Evolutionary conservation across 208 protist species (phyloP), one percentile per base, ranked within the genome.

Genomic region (Trypanosoma brucei): DNA sequence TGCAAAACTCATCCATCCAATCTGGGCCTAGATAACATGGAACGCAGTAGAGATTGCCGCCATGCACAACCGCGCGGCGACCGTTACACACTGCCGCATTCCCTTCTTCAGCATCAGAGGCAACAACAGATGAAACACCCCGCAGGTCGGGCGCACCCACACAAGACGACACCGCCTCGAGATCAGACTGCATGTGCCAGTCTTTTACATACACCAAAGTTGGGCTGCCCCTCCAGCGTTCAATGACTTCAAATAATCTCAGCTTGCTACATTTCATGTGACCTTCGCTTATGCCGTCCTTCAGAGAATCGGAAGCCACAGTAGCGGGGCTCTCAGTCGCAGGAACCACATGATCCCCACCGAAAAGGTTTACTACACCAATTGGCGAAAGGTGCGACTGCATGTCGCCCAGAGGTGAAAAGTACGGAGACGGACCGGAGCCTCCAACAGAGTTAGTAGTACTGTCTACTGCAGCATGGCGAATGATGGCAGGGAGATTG

Each of bases 401-500:
- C 45, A 87, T 60, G 3, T 14, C 39, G 1, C 60, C 13, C 33
- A 70, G 38, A 34, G 46, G 53, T 44, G 55, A 51, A 52, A 55
- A 57, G 38, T 44, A 54, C 1, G 1, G 11, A 3, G 8, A 34
- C 3, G 42, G 22, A 0, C 38, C 14, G 8, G 11, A n/a, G 44
- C n/a, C 30, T 22, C 11, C 5, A 34, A 36, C 36, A 51, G 22
- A 22, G 22, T 36, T 40, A 13, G 1, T n/a, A 3, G 60, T 50
- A 30, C 39, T 6, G 7, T 64, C 34, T 30, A 34, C 50, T 42
- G 55, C 75, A n/a, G 70, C 75, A 51, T 62, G 13, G 14, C 88
- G 78, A 64, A 95, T 84, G 64, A 95, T 75, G 37, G 84, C 89
- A 1, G 86, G 83, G n/a, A 58, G 55, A 53, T 93, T 93, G 30